Evolutionary conservation across 139 green algal species (phyloP).

Genomic region (Ettlia oleoabundans): DNA sequence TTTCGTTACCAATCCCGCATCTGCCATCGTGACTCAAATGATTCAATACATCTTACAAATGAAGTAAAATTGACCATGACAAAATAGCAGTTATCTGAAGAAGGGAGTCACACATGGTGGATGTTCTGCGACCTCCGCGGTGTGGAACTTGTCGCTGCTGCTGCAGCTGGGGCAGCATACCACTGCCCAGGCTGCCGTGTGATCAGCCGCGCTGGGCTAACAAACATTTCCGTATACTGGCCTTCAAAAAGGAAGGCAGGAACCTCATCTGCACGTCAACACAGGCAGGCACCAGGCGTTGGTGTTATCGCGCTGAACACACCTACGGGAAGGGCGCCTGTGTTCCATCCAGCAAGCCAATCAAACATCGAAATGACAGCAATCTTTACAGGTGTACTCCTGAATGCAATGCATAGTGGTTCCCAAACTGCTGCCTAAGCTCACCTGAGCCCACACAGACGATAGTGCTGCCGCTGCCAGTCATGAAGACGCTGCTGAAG

Average conservation of each 20-base stretch:
- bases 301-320: background rate
- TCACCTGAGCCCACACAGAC: slow-evolving; percentile 75
- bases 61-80: too few relatives aligned
- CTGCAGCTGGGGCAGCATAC: slow-evolving; percentile 54
- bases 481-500: slow-evolving; percentile 96
- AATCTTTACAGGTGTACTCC: too few relatives aligned
- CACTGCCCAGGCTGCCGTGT: slow-evolving; percentile 66
- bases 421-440: background rate
- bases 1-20: too few relatives aligned
- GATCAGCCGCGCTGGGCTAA: slow-evolving; percentile 80
- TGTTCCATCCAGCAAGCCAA: too few relatives aligned
- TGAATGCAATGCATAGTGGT: too few relatives aligned
- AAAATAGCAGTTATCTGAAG: too few relatives aligned
- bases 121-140: too few relatives aligned
- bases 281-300: background rate
- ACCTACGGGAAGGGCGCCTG: too few relatives aligned
- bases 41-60: too few relatives aligned
- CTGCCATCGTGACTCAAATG: too few relatives aligned
- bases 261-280: slow-evolving; percentile 46
- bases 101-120: too few relatives aligned
- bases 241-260: slow-evolving; percentile 69
- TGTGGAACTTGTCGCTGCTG: background rate
- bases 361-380: too few relatives aligned
- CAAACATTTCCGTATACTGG: slow-evolving; percentile 71
- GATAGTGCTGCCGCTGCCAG: slow-evolving; percentile 92